Conservation (phyloP, 2,329 filamentous ascomycete genomes). For the Aphanoascus verrucosus region DNA sequence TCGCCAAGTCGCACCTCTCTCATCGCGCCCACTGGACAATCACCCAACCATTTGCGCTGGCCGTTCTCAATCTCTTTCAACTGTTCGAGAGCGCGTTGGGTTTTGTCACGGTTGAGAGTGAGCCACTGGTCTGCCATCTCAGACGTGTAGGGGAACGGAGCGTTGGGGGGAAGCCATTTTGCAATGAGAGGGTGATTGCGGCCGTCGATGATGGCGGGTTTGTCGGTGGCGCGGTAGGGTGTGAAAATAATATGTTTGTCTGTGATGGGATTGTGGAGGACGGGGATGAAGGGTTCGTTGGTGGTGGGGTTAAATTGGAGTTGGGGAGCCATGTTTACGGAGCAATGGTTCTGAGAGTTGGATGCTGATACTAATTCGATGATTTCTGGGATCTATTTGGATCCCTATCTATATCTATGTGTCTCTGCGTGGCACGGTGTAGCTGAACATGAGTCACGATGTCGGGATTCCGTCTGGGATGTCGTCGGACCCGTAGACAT, state of each 20-base stretch:
- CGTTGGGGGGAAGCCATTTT: slow-evolving; percentile 8
- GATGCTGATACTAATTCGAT: too few relatives aligned
- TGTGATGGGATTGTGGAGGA: neutral
- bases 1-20: slow-evolving; percentile 6
- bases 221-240: slow-evolving; percentile 1
- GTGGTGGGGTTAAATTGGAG: slow-evolving; percentile 8
- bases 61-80: neutral
- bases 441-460: too few relatives aligned
- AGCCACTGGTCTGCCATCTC: slow-evolving; percentile 3
- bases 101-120: neutral
- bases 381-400: too few relatives aligned
- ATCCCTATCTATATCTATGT: too few relatives aligned
- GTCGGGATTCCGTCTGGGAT: too few relatives aligned
- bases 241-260: slow-evolving; percentile 7
- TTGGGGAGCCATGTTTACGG: neutral
- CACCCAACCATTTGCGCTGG: slow-evolving; percentile 1
- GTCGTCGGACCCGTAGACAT: too few relatives aligned
- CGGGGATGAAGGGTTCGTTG: slow-evolving; percentile 10
- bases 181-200: slow-evolving; percentile 7
- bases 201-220: neutral
- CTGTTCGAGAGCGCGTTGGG: neutral
- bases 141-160: slow-evolving; percentile 10
- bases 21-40: slow-evolving; percentile 9
- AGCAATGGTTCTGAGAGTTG: too few relatives aligned
- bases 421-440: too few relatives aligned